A percentile compares a stretch with the other conserved stretches of the same genome.
Evolutionary conservation across 441 rosid species (phyloP).

Genomic region (Croton laevigatus): DNA sequence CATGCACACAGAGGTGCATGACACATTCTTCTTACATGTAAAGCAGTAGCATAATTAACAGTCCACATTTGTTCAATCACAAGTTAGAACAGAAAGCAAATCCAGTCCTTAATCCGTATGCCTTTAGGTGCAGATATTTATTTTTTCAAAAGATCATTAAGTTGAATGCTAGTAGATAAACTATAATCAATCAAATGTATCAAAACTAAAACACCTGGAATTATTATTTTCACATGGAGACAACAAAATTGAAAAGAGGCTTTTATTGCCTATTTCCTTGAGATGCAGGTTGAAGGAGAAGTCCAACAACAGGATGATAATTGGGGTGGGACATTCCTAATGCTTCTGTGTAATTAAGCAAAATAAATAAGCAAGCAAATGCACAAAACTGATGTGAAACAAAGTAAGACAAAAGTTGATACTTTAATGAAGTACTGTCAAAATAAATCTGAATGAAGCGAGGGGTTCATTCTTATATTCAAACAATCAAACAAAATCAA

Average conservation of each 20-base stretch:
- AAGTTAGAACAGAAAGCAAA: conserved; percentile 12
- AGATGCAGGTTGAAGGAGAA: conserved; percentile 61
- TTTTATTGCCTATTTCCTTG: conserved; percentile 50
- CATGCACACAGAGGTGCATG: not conserved
- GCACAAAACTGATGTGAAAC: not conserved
- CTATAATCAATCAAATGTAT: not conserved
- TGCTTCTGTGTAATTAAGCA: conserved; percentile 41
- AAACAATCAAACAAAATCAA: not conserved
- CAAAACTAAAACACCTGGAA: conserved; percentile 22
- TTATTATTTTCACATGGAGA: not conserved
- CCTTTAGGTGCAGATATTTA: conserved; percentile 9
- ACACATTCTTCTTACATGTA: not conserved
- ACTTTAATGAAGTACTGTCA: not conserved
- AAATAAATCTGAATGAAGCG: not conserved
- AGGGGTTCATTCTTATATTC: not conserved
- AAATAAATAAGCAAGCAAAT: not conserved
- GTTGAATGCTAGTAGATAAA: conserved; percentile 8
- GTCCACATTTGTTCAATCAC: not conserved
- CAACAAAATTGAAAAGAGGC: not conserved
- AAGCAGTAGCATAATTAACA: conserved; percentile 1
- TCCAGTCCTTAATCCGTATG: not conserved
- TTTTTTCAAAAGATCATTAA: not conserved
- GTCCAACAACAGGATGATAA: conserved; percentile 55
- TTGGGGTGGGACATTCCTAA: conserved; percentile 41
- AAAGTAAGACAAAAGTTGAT: conserved; percentile 3